Conservation (phyloP, 2,329 filamentous ascomycete species). For the Plenodomus lindquistii region DNA sequence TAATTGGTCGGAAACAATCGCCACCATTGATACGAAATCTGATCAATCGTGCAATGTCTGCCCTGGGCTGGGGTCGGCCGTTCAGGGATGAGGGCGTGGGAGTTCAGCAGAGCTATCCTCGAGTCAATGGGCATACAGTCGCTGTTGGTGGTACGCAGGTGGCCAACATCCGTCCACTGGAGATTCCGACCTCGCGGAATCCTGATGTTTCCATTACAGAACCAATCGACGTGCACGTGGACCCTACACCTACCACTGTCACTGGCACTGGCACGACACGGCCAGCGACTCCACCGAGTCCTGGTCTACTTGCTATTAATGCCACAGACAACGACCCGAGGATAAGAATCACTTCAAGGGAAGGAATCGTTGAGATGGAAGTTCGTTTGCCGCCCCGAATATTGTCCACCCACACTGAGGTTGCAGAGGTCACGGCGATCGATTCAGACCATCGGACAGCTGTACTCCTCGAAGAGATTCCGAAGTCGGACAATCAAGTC, state of each 20-base stretch:
- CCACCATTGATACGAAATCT: constrained; percentile 22
- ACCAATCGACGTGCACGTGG: constrained; percentile 4
- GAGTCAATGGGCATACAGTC: constrained; percentile 11
- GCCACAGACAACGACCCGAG: constrained; percentile 34
- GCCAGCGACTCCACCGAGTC: constrained; percentile 25
- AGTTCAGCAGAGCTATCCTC: background rate
- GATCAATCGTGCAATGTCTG: constrained; percentile 27
- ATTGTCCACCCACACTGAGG: constrained; percentile 34
- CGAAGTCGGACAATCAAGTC: constrained; percentile 3
- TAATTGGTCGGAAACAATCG: constrained; percentile 28
- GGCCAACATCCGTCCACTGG: constrained; percentile 25
- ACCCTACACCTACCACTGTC: constrained; percentile 12
- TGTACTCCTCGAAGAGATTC: constrained; percentile 5
- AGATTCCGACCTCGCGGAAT: constrained; percentile 21
- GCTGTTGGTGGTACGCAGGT: constrained; percentile 25
- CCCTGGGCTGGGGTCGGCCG: constrained; percentile 31
- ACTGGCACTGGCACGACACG: constrained; percentile 18
- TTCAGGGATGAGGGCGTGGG: background rate
- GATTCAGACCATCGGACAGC: constrained; percentile 9
- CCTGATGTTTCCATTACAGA: constrained; percentile 3
- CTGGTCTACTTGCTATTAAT: constrained; percentile 1
- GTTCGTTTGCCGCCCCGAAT: constrained; percentile 41
- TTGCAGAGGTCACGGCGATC: constrained; percentile 15
- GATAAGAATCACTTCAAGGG: constrained; percentile 45
- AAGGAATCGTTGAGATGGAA: constrained; percentile 45